A percentile compares a stretch with the other conserved stretches of the same genome.
phyloP scores from a whole-genome alignment of 2,329 filamentous ascomycete genomes.

The Tolypocladium nubicola region DNA sequence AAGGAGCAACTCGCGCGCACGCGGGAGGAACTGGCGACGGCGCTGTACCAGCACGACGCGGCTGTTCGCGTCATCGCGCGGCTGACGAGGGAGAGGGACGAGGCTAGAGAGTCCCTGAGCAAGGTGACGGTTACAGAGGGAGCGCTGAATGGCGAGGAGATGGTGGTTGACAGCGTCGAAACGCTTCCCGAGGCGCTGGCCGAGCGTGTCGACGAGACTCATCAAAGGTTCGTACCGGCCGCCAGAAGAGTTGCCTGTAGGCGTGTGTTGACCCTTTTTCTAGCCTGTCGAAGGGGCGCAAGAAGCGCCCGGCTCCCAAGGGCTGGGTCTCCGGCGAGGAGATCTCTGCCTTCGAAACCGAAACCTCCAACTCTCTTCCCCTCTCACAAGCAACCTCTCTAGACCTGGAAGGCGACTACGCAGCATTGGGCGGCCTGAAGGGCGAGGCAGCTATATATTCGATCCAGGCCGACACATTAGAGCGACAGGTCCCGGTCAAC shows the following conservation, averaged over 20 bases:
- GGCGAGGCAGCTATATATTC: slow-evolving; percentile 70
- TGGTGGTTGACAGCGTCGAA: slow-evolving; percentile 76
- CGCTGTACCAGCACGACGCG: slow-evolving; percentile 93
- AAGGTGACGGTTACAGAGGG: slow-evolving; percentile 63
- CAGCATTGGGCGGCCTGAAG: slow-evolving; percentile 63
- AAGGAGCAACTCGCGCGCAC: slow-evolving; percentile 84
- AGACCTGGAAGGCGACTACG: slow-evolving; percentile 47
- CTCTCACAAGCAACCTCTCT: slow-evolving; percentile 40
- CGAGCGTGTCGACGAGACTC: slow-evolving; percentile 67
- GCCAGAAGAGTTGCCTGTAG: not conserved
- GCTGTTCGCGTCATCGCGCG: slow-evolving; percentile 92
- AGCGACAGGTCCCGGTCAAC: slow-evolving; percentile 55
- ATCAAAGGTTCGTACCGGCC: slow-evolving; percentile 54
- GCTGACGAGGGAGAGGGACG: slow-evolving; percentile 81
- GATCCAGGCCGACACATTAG: slow-evolving; percentile 53
- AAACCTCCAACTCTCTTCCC: slow-evolving; percentile 33
- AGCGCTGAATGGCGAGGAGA: slow-evolving; percentile 61
- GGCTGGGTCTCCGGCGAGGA: slow-evolving; percentile 73
- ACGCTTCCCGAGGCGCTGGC: slow-evolving; percentile 62
- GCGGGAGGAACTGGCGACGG: slow-evolving; percentile 84
- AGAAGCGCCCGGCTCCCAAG: slow-evolving; percentile 77
- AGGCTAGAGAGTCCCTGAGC: slow-evolving; percentile 80
- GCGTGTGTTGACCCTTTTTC: slow-evolving; percentile 6
- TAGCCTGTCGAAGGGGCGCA: slow-evolving; percentile 77
- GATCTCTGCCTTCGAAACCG: slow-evolving; percentile 41